Percentiles rank a stretch among this genome's conserved stretches.
phyloP scores from a whole-genome alignment of 2,329 filamentous ascomycete species.

The Cylindrodendrum hubeiense region DNA sequence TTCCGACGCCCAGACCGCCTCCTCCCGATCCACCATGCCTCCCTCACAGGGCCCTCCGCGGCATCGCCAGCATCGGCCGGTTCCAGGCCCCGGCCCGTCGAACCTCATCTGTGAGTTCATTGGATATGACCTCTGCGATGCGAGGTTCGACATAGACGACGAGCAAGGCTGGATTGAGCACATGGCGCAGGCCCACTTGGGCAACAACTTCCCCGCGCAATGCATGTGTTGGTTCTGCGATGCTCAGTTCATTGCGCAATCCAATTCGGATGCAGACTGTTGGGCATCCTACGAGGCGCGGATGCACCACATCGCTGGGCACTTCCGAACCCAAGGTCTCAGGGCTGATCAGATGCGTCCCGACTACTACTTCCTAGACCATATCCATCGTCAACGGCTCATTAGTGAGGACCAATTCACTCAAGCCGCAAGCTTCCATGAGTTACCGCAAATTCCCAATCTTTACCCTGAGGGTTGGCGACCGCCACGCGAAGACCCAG shows the following conservation, averaged over 20 bases:
- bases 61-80: constrained; percentile 22
- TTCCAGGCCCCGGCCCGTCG: constrained; percentile 11
- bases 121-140: constrained; percentile 50
- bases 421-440: constrained; percentile 32
- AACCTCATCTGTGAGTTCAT: constrained; percentile 58
- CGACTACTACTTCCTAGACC: constrained; percentile 56
- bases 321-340: constrained; percentile 52
- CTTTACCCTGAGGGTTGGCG: constrained; percentile 34
- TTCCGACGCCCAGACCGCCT: constrained; percentile 11
- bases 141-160: constrained; percentile 53
- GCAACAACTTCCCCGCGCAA: constrained; percentile 47
- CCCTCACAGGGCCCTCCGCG: constrained; percentile 33
- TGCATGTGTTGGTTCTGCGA: constrained; percentile 66
- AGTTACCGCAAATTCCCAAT: constrained; percentile 32
- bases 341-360: constrained; percentile 46
- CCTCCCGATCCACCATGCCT: constrained; percentile 40
- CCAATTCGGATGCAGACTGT: constrained; percentile 12
- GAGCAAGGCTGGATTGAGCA: constrained; percentile 61
- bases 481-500: not conserved
- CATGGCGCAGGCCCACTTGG: constrained; percentile 53
- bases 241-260: constrained; percentile 45
- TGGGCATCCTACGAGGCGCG: constrained; percentile 51
- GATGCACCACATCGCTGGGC: constrained; percentile 63
- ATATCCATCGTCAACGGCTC: constrained; percentile 47
- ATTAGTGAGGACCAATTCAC: constrained; percentile 45